These are phyloP conservation scores for Gymnopus androsaceus DNA, from an alignment of 1,284 basidiomycete species.

Conservation along the genomic window DNA sequence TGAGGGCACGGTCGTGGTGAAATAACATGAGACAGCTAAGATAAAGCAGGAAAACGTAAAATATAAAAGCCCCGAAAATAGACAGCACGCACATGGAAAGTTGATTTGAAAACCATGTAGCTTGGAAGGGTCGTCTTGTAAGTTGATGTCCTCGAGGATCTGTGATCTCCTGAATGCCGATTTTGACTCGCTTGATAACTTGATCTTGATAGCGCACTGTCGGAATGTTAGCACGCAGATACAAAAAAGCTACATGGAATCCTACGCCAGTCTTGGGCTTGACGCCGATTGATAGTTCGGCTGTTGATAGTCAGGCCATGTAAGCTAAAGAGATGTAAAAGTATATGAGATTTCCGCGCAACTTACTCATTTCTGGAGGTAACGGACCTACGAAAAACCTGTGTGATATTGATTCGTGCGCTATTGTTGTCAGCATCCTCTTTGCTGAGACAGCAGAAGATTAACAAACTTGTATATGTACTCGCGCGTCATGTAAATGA, in stretches of 20 bases:
- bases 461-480: constrained; percentile 75
- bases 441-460: constrained; percentile 17
- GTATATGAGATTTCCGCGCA: constrained; percentile 18
- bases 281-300: constrained; percentile 62
- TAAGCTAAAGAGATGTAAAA: constrained; percentile 43
- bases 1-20: constrained; percentile 58
- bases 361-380: constrained; percentile 27
- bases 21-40: constrained; percentile 65
- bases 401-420: constrained; percentile 66
- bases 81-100: constrained; percentile 52
- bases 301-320: constrained; percentile 44
- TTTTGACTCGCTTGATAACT: constrained; percentile 56
- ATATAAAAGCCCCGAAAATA: constrained; percentile 6
- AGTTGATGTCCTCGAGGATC: constrained; percentile 53
- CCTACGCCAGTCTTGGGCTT: constrained; percentile 78
- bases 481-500: constrained; percentile 70
- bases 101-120: constrained; percentile 72
- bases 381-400: constrained; percentile 64
- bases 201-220: constrained; percentile 65
- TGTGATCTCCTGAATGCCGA: constrained; percentile 48
- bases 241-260: not conserved
- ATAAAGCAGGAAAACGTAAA: constrained; percentile 17
- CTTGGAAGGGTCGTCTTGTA: constrained; percentile 65
- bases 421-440: constrained; percentile 34
- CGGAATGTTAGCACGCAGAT: not conserved